phyloP scores from a whole-genome alignment of 192 early-diverging fungal genomes.

The Backusella tuberculispora region DNA sequence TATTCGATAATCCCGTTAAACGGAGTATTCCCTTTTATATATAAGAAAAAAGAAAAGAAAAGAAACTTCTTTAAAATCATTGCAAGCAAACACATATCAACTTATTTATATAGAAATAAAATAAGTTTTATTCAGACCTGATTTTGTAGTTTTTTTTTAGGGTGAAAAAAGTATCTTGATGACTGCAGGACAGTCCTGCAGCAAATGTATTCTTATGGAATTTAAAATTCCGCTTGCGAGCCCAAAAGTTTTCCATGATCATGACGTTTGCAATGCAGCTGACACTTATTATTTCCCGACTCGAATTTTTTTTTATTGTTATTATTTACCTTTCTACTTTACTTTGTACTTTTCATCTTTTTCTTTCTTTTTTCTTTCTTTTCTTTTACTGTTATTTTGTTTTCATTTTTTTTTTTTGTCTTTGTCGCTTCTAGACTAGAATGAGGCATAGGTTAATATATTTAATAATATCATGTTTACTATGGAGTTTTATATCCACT shows the following conservation, averaged over 20 bases:
- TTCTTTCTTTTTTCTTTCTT: not conserved
- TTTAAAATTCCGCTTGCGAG: not conserved
- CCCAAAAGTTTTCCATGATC: not conserved
- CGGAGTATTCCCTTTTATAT: too few species aligned
- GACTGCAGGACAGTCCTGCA: not conserved
- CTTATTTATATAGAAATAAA: too few species aligned
- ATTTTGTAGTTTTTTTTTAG: too few species aligned
- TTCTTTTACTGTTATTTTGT: not conserved
- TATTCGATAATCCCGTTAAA: not conserved
- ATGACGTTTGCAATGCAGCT: slow-evolving; percentile 14
- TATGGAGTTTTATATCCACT: not conserved
- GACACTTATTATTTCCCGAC: slow-evolving; percentile 13
- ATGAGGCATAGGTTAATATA: not conserved
- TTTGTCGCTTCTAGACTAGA: slow-evolving; percentile 5
- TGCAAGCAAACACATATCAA: too few species aligned
- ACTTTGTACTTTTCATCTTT: not conserved
- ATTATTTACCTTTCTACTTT: not conserved
- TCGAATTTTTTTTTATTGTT: not conserved
- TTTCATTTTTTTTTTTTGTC: not conserved
- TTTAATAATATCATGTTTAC: slow-evolving; percentile 2
- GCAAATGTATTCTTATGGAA: not conserved
- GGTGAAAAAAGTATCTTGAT: too few species aligned
- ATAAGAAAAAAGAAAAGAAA: too few species aligned
- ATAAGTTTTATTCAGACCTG: too few species aligned
- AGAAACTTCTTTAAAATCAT: too few species aligned